Base-by-base conservation (phyloP, 2,329 filamentous ascomycete species). In the Microsporum canis region DNA sequence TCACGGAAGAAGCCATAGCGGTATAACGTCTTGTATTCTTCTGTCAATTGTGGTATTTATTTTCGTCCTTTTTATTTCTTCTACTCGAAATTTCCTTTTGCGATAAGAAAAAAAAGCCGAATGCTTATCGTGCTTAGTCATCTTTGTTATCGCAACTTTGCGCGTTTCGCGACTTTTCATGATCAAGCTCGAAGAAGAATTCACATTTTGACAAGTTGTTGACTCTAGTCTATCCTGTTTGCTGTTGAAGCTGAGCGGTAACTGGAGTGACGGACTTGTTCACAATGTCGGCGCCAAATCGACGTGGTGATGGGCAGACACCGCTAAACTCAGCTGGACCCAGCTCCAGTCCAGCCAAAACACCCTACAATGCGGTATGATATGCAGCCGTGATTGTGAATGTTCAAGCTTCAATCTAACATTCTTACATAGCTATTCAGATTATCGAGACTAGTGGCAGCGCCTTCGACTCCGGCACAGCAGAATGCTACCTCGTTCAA, bases 401-500 rank as follows among this genome's bases (percentile, higher is more conserved):
- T 17, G 12, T 55, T 29, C 6, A n/a, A 23, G 0, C 31, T 7
- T 36, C 31, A n/a, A 31, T 5, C 51, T 55, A 27, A 55, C 33
- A 55, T 55, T 36, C 31, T 23, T 5, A 14, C n/a, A 5, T 55
- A 55, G 51, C 31, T 55, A 36, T 55, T 38, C 6, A 55, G 36
- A 36, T 10, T 55, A 36, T 55, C 51, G 10, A 55, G 23, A 36
- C 67, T 70, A 47, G 67, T 66, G 10, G 68, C 64, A 57, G 68
- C 69, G 29, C 74, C 73, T 3, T 67, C 71, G 12, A 76, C 75
- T 3, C 74, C 74, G 2, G 70, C 71, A 51, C 69, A 71, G 38
- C 66, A 70, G 43, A 62, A 67, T 7, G 66, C 67, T 34, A 56
- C 66, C 41, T 62, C 63, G 41, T 17, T 57, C 3, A 31, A 31